These are phyloP conservation scores for Bipolaris cookei DNA, from an alignment of 2,329 filamentous ascomycete species.

Conservation along the genomic window DNA sequence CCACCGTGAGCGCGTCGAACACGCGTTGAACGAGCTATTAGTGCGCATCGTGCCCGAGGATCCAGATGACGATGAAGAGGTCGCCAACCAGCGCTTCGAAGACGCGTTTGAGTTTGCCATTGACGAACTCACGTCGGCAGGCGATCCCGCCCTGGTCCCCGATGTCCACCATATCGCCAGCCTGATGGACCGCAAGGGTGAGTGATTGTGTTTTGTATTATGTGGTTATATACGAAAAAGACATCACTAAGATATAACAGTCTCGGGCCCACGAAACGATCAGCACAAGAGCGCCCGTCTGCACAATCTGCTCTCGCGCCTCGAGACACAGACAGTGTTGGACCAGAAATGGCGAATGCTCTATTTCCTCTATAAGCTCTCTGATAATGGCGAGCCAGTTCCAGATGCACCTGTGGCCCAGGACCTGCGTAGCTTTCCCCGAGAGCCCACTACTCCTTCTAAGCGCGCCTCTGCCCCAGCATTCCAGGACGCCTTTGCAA, in stretches of 20 bases:
- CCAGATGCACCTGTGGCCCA: conserved; percentile 16
- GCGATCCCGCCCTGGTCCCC: conserved; percentile 63
- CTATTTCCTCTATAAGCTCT: conserved; percentile 84
- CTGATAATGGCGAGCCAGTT: conserved; percentile 59
- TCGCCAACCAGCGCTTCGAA: conserved; percentile 72
- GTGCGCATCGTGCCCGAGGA: conserved; percentile 73
- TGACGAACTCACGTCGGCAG: conserved; percentile 52
- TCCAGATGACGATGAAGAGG: conserved; percentile 70
- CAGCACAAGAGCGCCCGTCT: conserved; percentile 76
- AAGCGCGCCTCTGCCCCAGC: conserved; percentile 28
- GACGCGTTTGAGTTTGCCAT: conserved; percentile 61
- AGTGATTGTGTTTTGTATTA: neutral
- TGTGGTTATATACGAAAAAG: neutral
- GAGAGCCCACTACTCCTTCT: conserved; percentile 38
- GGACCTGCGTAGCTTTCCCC: conserved; percentile 25
- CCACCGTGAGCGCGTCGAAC: conserved; percentile 69
- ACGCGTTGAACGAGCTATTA: conserved; percentile 80
- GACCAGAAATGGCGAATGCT: conserved; percentile 97
- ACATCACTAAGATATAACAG: conserved; percentile 36
- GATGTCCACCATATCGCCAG: conserved; percentile 92
- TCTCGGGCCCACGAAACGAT: conserved; percentile 77
- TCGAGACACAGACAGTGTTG: conserved; percentile 89
- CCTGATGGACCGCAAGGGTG: conserved; percentile 81
- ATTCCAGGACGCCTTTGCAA: conserved; percentile 58
- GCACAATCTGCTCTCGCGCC: conserved; percentile 85